Evolutionary conservation across 768 basidiomycete genomes (phyloP).

Genomic region (Scleroderma bovista): DNA sequence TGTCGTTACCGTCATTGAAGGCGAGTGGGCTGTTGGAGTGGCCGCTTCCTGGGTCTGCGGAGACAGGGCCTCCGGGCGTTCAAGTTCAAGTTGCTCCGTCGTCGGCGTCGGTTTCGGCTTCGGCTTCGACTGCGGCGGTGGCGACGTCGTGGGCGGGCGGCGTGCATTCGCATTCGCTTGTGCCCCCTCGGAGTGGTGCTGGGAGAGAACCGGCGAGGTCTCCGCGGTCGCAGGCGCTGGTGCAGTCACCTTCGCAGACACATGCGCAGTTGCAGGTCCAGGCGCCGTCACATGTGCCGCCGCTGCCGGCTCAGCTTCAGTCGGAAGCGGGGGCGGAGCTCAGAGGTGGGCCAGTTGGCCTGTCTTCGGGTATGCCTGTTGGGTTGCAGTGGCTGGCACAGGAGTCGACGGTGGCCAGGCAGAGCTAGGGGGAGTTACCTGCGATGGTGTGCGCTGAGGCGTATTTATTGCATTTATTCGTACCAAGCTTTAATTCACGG

Average conservation of each 20-base stretch:
- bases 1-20: slow-evolving; percentile 70
- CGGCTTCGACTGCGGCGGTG: too few relatives aligned
- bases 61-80: slow-evolving; percentile 11
- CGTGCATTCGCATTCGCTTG: slow-evolving; percentile 18
- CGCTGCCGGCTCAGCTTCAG: slow-evolving; percentile 5
- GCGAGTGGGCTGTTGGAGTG: slow-evolving; percentile 65
- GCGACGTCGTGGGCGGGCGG: not conserved
- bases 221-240: slow-evolving; percentile 6
- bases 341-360: slow-evolving; percentile 7
- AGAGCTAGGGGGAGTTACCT: slow-evolving; percentile 12
- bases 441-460: slow-evolving; percentile 3
- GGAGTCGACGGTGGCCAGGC: slow-evolving; percentile 38
- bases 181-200: slow-evolving; percentile 12
- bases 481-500: slow-evolving; percentile 3
- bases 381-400: slow-evolving; percentile 67
- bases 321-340: not conserved
- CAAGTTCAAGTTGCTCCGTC: too few relatives aligned
- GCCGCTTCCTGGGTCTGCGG: slow-evolving; percentile 40
- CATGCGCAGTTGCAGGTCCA: not conserved
- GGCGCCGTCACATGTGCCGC: slow-evolving; percentile 7
- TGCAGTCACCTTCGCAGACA: not conserved
- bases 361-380: slow-evolving; percentile 49
- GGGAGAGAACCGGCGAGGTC: slow-evolving; percentile 15
- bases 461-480: slow-evolving; percentile 17
- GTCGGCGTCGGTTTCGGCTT: too few relatives aligned